phyloP scores from a whole-genome alignment of 352 stramenopile genomes.

The Pythium vanterpoolii region DNA sequence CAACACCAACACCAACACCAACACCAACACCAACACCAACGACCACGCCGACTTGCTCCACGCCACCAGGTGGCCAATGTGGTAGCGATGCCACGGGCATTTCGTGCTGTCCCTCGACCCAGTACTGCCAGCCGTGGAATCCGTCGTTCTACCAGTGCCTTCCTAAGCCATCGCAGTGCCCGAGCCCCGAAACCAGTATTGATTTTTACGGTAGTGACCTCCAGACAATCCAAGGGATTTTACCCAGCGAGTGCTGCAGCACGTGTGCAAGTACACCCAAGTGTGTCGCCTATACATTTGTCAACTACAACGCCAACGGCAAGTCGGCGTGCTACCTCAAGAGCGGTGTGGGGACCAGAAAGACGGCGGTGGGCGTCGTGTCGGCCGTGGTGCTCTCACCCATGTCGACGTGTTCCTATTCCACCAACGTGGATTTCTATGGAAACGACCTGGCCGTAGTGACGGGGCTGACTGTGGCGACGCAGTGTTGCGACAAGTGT shows the following conservation, averaged over 20 bases:
- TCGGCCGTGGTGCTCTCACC: neutral
- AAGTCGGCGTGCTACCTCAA: constrained; percentile 26
- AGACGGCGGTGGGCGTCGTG: neutral
- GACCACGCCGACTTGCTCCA: neutral
- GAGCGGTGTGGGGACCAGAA: constrained; percentile 1
- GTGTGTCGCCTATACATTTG: constrained; percentile 13
- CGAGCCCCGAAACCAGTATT: neutral
- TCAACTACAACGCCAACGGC: constrained; percentile 33
- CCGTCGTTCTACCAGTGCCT: constrained; percentile 39
- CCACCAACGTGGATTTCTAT: constrained; percentile 29
- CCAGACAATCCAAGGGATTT: constrained; percentile 4
- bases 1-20: neutral
- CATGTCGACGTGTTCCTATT: neutral
- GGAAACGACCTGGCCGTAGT: constrained; percentile 40
- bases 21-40: neutral
- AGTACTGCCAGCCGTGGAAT: constrained; percentile 51
- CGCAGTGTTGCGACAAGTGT: constrained; percentile 47
- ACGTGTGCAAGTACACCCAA: neutral
- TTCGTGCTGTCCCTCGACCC: neutral
- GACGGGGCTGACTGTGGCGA: constrained; percentile 25
- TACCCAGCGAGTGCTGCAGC: neutral
- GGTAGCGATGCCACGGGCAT: neutral
- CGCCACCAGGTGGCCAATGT: constrained; percentile 20
- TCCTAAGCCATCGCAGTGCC: neutral
- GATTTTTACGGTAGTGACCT: constrained; percentile 7